Percentiles rank a stretch among this genome's conserved stretches.
These are phyloP conservation scores for Coffea humblotiana DNA, from an alignment of 305 asterid species.

Conservation along the genomic window DNA sequence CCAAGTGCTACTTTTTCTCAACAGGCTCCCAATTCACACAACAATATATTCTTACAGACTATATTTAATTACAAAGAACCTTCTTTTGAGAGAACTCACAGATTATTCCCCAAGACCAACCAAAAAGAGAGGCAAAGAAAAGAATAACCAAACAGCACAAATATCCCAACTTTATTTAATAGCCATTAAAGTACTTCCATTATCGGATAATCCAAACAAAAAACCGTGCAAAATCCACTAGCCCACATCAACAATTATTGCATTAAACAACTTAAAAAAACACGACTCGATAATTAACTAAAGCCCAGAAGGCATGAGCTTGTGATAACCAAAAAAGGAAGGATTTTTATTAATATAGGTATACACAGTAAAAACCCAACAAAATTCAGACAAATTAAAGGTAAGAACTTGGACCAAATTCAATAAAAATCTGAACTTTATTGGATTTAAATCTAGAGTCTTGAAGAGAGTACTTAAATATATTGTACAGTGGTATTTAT, in stretches of 20 bases:
- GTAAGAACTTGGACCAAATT: constrained; percentile 5
- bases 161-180: constrained; percentile 45
- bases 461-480: not conserved
- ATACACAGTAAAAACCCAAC: constrained; percentile 27
- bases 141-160: constrained; percentile 19
- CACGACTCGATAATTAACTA: not conserved
- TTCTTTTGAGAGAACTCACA: constrained; percentile 24
- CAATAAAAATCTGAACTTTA: constrained; percentile 25
- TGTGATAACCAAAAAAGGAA: constrained; percentile 2
- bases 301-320: constrained; percentile 5
- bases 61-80: constrained; percentile 14
- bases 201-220: constrained; percentile 27
- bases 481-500: constrained; percentile 18
- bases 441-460: constrained; percentile 2
- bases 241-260: constrained; percentile 1
- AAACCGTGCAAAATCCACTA: constrained; percentile 26
- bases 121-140: constrained; percentile 15
- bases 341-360: not conserved
- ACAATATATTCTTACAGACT: constrained; percentile 28
- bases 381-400: constrained; percentile 22
- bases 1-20: constrained; percentile 17
- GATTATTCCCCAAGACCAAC: constrained; percentile 16
- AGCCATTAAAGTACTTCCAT: constrained; percentile 32
- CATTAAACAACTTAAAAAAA: not conserved
- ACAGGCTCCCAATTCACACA: constrained; percentile 26